Base-by-base conservation (phyloP, 306 rosid genomes). In the Neltuma alba region DNA sequence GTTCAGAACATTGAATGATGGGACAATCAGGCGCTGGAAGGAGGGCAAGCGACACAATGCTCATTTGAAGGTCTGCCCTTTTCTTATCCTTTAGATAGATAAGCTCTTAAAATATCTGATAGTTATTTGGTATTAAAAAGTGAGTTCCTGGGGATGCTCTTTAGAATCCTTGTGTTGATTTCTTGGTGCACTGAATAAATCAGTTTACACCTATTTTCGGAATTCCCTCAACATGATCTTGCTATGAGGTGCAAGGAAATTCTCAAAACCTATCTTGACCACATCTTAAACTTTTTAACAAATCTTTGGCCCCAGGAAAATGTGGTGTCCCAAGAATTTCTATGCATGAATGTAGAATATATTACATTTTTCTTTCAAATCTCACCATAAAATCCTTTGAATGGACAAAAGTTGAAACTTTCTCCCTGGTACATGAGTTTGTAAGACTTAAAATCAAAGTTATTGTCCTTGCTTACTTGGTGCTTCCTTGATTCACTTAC, bases 31-130 rank as follows among this genome's bases (percentile, higher is more conserved):
- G 79, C 97, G 97, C 25, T 89, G 99, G 93, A 91, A 81, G 82
- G 97, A 89, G 79, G 99, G 97, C 4, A 94, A 92, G 76, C 94
- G 97, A 63, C 99, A 92, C 88, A 92, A 94, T 73, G 97, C 99
- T 21, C 97, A 94, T 89, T 74, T 84, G 83, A 94, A 94, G 99
- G 99, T 94, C 40, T 65, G 77, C 47, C 44, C 14, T 21, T 30
- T 81, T 75, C 61, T 52, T 48, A 74, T 27, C 18, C 15, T 63
- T 64, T 1, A n/a, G 2, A 41, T 25, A 27, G 25, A 38, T 58
- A 18, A 75, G 70, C 28, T 63, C 12, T 41, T 85, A 23, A 73
- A 44, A 31, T 37, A 23, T 50, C 20, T 69, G 57, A 47, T 66
- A 14, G 21, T 47, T 74, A 62, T 31, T 62, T 62, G 41, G 12